A percentile compares a stretch with the other conserved stretches of the same genome.
Evolutionary conservation across 2,329 filamentous ascomycete species (phyloP).

Genomic region (Penicillium sp.): DNA sequence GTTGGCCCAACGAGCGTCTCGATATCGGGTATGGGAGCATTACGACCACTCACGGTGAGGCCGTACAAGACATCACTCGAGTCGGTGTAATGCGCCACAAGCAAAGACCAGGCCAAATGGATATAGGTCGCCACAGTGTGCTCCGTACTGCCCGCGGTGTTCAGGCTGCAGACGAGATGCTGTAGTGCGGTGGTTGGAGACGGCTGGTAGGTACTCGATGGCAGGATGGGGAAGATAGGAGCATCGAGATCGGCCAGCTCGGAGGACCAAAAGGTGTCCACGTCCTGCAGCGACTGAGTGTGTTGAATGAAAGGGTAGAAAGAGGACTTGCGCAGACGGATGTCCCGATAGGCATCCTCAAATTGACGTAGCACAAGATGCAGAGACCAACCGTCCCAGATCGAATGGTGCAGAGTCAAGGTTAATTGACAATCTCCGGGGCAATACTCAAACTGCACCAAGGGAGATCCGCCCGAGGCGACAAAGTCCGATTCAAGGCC

Average conservation of each 20-base stretch:
- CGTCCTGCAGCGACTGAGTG: not conserved
- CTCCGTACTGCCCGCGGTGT: too few species aligned
- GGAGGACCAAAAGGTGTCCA: not conserved
- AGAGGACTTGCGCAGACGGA: too few species aligned
- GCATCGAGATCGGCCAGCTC: not conserved
- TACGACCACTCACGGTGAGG: slow-evolving; percentile 41
- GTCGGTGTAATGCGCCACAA: slow-evolving; percentile 34
- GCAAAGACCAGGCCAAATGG: slow-evolving; percentile 36
- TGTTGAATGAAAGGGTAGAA: not conserved
- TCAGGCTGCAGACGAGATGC: too few species aligned
- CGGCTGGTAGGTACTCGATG: not conserved
- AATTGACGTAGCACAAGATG: not conserved
- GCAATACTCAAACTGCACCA: slow-evolving; percentile 24
- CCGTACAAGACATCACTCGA: slow-evolving; percentile 42
- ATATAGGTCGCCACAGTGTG: too few species aligned
- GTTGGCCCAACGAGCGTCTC: slow-evolving; percentile 42
- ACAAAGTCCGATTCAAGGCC: slow-evolving; percentile 2
- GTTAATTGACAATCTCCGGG: slow-evolving; percentile 38
- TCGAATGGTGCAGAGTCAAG: slow-evolving; percentile 50
- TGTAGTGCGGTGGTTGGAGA: too few species aligned
- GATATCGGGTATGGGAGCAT: slow-evolving; percentile 36
- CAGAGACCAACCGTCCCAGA: slow-evolving; percentile 29
- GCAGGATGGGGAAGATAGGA: not conserved
- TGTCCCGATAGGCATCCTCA: not conserved
- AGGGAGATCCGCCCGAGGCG: slow-evolving; percentile 30